Percentiles rank a stretch among this genome's conserved stretches.
phyloP scores from a whole-genome alignment of 2,329 filamentous ascomycete species.

The Pyrenochaeta sp. region DNA sequence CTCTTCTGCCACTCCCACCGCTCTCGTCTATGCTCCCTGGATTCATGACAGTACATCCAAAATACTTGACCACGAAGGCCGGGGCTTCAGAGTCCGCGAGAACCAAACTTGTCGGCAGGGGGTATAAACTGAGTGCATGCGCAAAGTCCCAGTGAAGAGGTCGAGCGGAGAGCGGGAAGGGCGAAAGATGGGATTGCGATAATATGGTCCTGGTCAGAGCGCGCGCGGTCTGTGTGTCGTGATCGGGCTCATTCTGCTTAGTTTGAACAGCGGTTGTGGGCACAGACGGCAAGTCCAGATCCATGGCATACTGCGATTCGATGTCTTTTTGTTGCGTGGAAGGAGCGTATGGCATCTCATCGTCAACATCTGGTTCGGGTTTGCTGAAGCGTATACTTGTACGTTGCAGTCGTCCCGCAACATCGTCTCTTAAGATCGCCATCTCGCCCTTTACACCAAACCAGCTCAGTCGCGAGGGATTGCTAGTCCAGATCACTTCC shows the following conservation, averaged over 20 bases:
- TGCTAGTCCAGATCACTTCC: constrained; percentile 86
- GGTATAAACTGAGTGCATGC: constrained; percentile 80
- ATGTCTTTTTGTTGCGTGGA: constrained; percentile 13
- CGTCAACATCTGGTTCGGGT: constrained; percentile 48
- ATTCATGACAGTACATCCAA: constrained; percentile 96
- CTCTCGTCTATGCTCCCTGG: constrained; percentile 74
- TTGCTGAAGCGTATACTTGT: constrained; percentile 76
- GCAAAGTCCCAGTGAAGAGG: constrained; percentile 93
- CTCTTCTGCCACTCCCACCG: constrained; percentile 69
- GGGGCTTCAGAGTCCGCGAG: constrained; percentile 83
- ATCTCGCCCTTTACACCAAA: constrained; percentile 92
- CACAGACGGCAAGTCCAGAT: constrained; percentile 51
- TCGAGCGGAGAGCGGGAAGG: constrained; percentile 80
- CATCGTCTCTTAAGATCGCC: constrained; percentile 85
- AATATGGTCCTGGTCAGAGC: constrained; percentile 90
- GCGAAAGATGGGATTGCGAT: constrained; percentile 87
- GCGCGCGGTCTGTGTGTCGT: constrained; percentile 63
- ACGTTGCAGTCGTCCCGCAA: constrained; percentile 79
- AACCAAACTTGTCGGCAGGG: constrained; percentile 83
- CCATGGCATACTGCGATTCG: constrained; percentile 51
- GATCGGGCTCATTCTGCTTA: constrained; percentile 31
- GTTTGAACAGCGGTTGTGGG: constrained; percentile 18
- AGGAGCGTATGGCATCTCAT: constrained; percentile 29
- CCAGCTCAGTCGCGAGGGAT: constrained; percentile 81
- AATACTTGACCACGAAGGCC: constrained; percentile 88